Evolutionary conservation across 2,329 filamentous ascomycete species (phyloP).

Genomic region (Celoporthe dispersa): DNA sequence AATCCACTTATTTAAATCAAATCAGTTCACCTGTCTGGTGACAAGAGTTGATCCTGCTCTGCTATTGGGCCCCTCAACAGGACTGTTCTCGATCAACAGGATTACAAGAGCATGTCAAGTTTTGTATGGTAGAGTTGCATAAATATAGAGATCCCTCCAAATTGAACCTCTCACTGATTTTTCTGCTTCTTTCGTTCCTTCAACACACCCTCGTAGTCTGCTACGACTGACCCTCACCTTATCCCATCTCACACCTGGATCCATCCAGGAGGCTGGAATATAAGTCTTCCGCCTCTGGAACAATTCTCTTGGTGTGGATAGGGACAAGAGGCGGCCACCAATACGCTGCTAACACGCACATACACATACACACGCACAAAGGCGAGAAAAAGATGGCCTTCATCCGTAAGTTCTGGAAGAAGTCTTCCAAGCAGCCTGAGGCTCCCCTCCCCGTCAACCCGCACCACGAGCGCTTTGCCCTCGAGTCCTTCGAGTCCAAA

Average conservation of each 20-base stretch:
- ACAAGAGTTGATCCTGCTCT: too few relatives aligned
- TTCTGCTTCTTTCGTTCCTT: background rate
- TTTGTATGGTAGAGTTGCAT: background rate
- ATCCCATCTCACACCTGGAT: background rate
- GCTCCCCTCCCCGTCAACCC: background rate
- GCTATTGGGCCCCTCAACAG: background rate
- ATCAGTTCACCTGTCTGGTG: background rate
- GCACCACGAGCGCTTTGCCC: background rate
- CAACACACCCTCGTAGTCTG: background rate
- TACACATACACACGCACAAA: background rate
- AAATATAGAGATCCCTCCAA: background rate
- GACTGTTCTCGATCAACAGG: background rate
- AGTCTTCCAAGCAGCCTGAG: constrained; percentile 10
- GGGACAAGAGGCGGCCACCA: background rate
- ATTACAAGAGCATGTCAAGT: background rate
- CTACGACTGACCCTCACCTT: background rate
- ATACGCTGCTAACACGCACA: too few relatives aligned
- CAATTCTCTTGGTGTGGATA: background rate
- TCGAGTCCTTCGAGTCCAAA: background rate
- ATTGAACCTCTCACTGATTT: background rate
- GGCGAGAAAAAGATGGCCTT: background rate
- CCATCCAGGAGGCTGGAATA: background rate
- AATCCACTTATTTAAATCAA: background rate
- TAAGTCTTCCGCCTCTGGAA: background rate
- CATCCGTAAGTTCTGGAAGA: constrained; percentile 7